phyloP scores from a whole-genome alignment of 805 yeast genomes.

The Metschnikowia continentalis region DNA sequence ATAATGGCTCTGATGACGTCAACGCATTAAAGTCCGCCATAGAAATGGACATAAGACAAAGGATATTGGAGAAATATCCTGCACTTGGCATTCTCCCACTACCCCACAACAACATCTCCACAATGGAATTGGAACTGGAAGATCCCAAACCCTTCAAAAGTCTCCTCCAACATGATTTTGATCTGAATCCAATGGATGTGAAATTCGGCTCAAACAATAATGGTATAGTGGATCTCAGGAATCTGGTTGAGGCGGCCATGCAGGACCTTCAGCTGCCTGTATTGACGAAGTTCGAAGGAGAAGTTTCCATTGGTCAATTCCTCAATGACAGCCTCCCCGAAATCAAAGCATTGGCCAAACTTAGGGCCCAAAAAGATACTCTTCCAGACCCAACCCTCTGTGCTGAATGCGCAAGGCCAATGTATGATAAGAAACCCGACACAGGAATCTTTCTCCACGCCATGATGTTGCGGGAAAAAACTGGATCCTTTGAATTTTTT shows the following conservation, averaged over 20 bases:
- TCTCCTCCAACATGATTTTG: no score
- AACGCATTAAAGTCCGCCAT: slow-evolving; percentile 5
- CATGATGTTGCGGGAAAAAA: slow-evolving; percentile 4
- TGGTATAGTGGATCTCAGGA: no score
- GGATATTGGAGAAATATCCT: not conserved
- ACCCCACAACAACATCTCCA: not conserved
- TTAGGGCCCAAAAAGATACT: not conserved
- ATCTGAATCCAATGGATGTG: no score
- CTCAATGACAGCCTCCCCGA: not conserved
- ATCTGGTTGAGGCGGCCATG: not conserved
- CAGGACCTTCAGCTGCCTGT: not conserved
- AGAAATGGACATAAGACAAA: slow-evolving; percentile 7
- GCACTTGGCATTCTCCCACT: not conserved
- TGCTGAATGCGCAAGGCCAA: slow-evolving; percentile 15
- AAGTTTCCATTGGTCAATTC: not conserved
- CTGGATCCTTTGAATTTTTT: not conserved
- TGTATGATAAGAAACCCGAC: slow-evolving; percentile 14
- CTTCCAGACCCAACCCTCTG: slow-evolving; percentile 3
- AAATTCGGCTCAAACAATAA: no score
- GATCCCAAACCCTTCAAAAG: no score
- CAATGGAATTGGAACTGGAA: not conserved
- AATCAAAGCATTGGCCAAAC: not conserved
- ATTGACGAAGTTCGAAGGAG: not conserved
- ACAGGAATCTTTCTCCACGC: slow-evolving; percentile 49
- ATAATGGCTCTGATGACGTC: slow-evolving; percentile 6